Percentiles rank a stretch among this genome's conserved stretches.
Conservation (phyloP, 2,329 filamentous ascomycete genomes). For the Aureobasidium sp. region DNA sequence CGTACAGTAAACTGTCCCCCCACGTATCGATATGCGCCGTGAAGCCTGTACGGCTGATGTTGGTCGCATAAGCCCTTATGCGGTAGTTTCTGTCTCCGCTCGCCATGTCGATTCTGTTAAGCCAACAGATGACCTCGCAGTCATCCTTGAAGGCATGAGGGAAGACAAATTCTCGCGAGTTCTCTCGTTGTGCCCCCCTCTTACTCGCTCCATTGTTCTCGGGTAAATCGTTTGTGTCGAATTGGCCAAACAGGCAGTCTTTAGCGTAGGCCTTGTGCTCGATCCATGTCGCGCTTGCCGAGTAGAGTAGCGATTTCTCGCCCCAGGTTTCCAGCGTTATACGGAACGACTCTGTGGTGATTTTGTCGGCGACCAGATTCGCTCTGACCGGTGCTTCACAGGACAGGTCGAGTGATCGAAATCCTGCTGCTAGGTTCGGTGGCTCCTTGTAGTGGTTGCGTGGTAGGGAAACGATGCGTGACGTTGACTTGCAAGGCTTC, state of each 20-base stretch:
- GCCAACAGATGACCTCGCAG: constrained; percentile 22
- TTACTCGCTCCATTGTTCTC: background rate
- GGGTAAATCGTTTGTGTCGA: constrained; percentile 19
- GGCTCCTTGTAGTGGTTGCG: constrained; percentile 20
- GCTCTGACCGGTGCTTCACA: constrained; percentile 19
- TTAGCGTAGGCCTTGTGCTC: constrained; percentile 23
- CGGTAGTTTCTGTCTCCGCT: constrained; percentile 18
- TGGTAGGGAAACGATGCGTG: constrained; percentile 20
- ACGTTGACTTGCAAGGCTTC: constrained; percentile 18
- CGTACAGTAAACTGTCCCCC: constrained; percentile 19
- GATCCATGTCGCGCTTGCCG: constrained; percentile 22
- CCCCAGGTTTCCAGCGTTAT: constrained; percentile 23
- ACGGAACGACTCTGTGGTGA: constrained; percentile 18
- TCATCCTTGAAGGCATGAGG: constrained; percentile 17
- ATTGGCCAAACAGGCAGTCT: constrained; percentile 23
- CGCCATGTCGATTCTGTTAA: constrained; percentile 22
- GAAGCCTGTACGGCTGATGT: constrained; percentile 18
- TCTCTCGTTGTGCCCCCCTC: constrained; percentile 16
- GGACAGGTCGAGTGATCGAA: constrained; percentile 21
- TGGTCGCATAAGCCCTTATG: constrained; percentile 19
- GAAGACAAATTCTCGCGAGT: constrained; percentile 18
- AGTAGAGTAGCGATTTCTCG: constrained; percentile 16
- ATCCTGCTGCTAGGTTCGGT: constrained; percentile 24
- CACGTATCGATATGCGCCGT: constrained; percentile 24
- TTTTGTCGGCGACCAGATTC: constrained; percentile 21